A percentile compares a stretch with the other conserved stretches of the same genome.
Conservation (phyloP, 164 flowering plant species). For the Taxillus chinensis region DNA sequence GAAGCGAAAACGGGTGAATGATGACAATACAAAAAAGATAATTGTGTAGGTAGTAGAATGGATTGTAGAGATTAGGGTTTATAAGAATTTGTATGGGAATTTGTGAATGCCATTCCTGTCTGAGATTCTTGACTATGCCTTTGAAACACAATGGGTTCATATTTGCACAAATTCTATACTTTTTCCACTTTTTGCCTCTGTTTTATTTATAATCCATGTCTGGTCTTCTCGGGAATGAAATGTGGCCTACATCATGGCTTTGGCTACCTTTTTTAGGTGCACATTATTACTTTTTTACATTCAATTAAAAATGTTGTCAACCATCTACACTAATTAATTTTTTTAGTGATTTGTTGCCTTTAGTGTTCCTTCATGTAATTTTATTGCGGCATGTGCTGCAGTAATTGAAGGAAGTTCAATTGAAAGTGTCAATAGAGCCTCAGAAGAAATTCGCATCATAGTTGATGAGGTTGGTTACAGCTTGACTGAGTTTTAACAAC, state of each 20-base stretch:
- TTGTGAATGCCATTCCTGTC: no score
- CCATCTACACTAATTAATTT: not conserved
- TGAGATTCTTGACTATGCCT: no score
- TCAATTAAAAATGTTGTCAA: not conserved
- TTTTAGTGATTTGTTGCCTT: not conserved
- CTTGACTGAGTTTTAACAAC: not conserved
- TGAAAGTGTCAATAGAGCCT: conserved; percentile 57
- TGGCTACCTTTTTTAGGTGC: not conserved
- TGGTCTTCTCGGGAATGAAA: not conserved
- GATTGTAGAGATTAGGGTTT: no score
- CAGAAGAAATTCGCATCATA: conserved; percentile 44
- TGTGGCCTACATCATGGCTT: not conserved
- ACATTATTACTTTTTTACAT: not conserved
- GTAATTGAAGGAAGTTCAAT: conserved; percentile 65
- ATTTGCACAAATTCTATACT: not conserved
- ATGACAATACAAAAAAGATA: no score
- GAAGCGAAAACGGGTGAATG: no score
- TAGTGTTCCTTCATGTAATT: not conserved
- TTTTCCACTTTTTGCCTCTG: not conserved
- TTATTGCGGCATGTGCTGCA: conserved; percentile 19
- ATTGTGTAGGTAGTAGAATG: no score
- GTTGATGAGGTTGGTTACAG: conserved; percentile 56
- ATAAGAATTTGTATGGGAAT: no score
- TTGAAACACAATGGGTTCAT: no score
- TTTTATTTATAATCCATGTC: not conserved